A percentile compares a stretch with the other conserved stretches of the same genome.
Conservation (phyloP, 164 flowering plant species). For the Aristolochia fimbriata region DNA sequence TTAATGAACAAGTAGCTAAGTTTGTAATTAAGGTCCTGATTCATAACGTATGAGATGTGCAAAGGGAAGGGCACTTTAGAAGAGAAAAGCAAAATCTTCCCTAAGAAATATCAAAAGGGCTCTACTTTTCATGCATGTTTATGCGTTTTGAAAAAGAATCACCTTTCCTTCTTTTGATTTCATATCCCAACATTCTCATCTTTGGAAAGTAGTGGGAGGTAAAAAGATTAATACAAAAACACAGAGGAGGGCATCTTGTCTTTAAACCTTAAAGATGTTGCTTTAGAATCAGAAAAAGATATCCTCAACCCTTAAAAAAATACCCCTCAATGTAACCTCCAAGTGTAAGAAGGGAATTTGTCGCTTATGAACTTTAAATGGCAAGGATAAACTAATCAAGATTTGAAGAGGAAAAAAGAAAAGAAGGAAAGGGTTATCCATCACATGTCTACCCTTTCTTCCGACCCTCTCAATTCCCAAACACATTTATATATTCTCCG, state of each 20-base stretch:
- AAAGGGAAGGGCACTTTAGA: slow-evolving; percentile 46
- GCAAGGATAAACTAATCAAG: slow-evolving; percentile 20
- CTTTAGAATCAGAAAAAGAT: slow-evolving; percentile 56
- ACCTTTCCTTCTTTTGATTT: slow-evolving; percentile 31
- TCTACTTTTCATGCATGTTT: slow-evolving; percentile 59
- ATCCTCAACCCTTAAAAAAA: slow-evolving; percentile 16
- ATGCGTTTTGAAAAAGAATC: slow-evolving; percentile 35
- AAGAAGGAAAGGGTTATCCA: slow-evolving; percentile 8
- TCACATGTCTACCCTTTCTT: slow-evolving; percentile 11
- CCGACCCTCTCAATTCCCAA: background rate
- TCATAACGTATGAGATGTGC: slow-evolving; percentile 58
- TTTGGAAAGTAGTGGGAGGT: slow-evolving; percentile 32
- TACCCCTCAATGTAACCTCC: slow-evolving; percentile 28
- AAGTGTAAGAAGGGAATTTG: slow-evolving; percentile 53
- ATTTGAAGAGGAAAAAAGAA: slow-evolving; percentile 14
- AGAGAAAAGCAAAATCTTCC: slow-evolving; percentile 53
- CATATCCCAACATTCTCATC: slow-evolving; percentile 57
- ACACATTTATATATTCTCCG: slow-evolving; percentile 16
- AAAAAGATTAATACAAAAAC: slow-evolving; percentile 14
- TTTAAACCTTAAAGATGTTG: slow-evolving; percentile 43
- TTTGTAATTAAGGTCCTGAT: slow-evolving; percentile 34
- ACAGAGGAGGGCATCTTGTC: slow-evolving; percentile 39
- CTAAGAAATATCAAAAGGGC: slow-evolving; percentile 46
- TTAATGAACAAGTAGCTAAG: too few relatives aligned
- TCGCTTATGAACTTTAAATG: slow-evolving; percentile 24